Evolutionary conservation across 2,329 filamentous ascomycete species (phyloP), one percentile per base, ranked within the genome.

Genomic region (Ophiocordyceps camponoti-floridani): DNA sequence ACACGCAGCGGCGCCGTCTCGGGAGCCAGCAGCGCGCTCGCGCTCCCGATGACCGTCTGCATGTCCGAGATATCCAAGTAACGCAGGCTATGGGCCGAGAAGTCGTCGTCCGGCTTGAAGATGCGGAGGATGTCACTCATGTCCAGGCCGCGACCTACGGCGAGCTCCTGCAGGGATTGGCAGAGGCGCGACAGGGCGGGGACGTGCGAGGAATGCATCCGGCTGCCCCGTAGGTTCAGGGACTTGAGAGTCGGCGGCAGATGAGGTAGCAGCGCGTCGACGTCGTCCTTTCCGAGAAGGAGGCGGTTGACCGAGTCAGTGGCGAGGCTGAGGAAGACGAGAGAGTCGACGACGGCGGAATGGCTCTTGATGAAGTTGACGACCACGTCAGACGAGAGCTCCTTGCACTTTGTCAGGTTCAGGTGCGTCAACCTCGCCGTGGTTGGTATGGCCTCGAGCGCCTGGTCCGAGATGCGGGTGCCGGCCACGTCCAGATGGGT

Each of bases 401-500:
- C 70, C 44, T 75, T 77, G 66, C 84, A 89, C 60, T 83, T 84
- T 49, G 81, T 77, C 42, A 91, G 64, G 54, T 86, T 88, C 45
- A 91, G 65, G 56, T 91, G 84, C 1, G 81, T 87, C 50, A 89
- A 71, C 49, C 67, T 69, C 11, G 84, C 84, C 4, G 79, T 79
- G n/a, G 68, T 56, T 1, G 84, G 82, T 49, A 89, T 83, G 18
- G 75, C 76, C 52, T 73, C 65, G 14, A 91, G 68, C 4, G 84
- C 83, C 23, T 69, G 65, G 57, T 86, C 75, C 31, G 79, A 87
- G 53, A 91, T 76, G 51, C 80, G 75, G 1, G 84, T 88, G 51
- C 83, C 82, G 10, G 81, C 76, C n/a, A 88, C 69, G 55, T 91
- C 84, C 35, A 91, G 72, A 56, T 88, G 83, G 1, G 84, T 89